These are phyloP conservation scores for Myriosclerotinia duriaeana DNA, from an alignment of 2,329 filamentous ascomycete species.

Conservation along the genomic window DNA sequence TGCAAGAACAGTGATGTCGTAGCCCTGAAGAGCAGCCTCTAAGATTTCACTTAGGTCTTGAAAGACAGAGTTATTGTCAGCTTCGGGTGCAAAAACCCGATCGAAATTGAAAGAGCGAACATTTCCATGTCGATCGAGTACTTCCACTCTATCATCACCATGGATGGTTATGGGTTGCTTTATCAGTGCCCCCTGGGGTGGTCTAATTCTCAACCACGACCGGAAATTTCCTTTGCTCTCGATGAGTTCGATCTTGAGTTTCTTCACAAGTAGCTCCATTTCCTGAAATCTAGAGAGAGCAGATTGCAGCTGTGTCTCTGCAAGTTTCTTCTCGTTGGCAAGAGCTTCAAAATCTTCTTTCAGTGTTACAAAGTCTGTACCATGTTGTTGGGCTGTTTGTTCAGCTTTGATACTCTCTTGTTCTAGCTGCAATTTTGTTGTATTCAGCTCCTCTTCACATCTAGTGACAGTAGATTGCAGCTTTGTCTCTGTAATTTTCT, in stretches of 20 bases:
- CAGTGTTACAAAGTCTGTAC: too few relatives aligned
- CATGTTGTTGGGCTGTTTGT: too few relatives aligned
- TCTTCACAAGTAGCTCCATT: neutral
- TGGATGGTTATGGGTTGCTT: neutral
- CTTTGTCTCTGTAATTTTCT: too few relatives aligned
- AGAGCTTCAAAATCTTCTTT: too few relatives aligned
- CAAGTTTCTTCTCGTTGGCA: too few relatives aligned
- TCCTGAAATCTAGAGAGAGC: neutral
- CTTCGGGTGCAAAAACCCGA: conserved; percentile 77
- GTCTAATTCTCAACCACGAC: conserved; percentile 2
- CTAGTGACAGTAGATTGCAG: too few relatives aligned
- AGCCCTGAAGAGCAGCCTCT: conserved; percentile 92
- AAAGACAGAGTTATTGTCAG: conserved; percentile 83
- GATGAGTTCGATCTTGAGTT: neutral
- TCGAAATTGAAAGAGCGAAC: conserved; percentile 88
- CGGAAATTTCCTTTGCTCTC: conserved; percentile 9
- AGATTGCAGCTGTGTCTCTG: neutral
- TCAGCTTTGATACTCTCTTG: too few relatives aligned
- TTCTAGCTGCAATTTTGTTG: too few relatives aligned
- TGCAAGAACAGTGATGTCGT: conserved; percentile 98
- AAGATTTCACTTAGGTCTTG: conserved; percentile 96
- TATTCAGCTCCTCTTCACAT: too few relatives aligned
- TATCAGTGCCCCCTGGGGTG: neutral
- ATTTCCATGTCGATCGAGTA: conserved; percentile 49
- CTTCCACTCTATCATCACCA: neutral